Conservation (phyloP, 148 eudicot species). For the Camellia lanceoleosa region DNA sequence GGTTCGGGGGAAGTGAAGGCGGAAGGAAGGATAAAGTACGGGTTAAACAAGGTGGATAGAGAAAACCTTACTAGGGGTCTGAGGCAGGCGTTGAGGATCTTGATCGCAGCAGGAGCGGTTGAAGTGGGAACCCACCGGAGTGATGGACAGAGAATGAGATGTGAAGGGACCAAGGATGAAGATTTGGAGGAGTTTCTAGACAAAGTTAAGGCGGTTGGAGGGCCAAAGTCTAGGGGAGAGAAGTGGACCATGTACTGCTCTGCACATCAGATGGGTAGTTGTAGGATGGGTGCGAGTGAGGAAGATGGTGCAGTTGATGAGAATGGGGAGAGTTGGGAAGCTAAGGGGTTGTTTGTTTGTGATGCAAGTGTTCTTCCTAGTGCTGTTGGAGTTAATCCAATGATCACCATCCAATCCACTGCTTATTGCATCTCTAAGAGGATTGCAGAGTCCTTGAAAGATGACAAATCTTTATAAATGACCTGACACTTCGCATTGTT, state of each 20-base stretch:
- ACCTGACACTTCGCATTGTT: neutral
- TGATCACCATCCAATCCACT: constrained; percentile 81
- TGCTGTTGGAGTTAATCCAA: constrained; percentile 87
- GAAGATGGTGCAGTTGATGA: constrained; percentile 78
- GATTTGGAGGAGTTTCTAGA: constrained; percentile 81
- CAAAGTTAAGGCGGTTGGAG: constrained; percentile 48
- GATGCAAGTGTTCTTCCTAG: constrained; percentile 85
- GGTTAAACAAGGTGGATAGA: constrained; percentile 39
- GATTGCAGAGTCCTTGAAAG: constrained; percentile 41
- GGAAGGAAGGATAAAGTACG: constrained; percentile 51
- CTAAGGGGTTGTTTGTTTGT: constrained; percentile 67
- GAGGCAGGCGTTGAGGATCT: constrained; percentile 57
- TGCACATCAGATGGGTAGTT: constrained; percentile 96
- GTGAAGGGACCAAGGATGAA: constrained; percentile 45
- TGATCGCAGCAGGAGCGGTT: constrained; percentile 71
- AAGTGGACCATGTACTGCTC: constrained; percentile 62
- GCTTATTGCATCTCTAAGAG: constrained; percentile 74
- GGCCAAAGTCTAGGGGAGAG: constrained; percentile 51
- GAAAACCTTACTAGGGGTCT: constrained; percentile 63
- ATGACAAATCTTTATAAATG: constrained; percentile 15
- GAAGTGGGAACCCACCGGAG: constrained; percentile 87
- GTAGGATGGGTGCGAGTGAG: constrained; percentile 65
- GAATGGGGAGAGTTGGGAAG: constrained; percentile 92
- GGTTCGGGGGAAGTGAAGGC: constrained; percentile 61
- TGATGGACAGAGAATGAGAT: constrained; percentile 76